Base-by-base conservation (phyloP, 441 rosid genomes). In the Euphorbia celastroides region DNA sequence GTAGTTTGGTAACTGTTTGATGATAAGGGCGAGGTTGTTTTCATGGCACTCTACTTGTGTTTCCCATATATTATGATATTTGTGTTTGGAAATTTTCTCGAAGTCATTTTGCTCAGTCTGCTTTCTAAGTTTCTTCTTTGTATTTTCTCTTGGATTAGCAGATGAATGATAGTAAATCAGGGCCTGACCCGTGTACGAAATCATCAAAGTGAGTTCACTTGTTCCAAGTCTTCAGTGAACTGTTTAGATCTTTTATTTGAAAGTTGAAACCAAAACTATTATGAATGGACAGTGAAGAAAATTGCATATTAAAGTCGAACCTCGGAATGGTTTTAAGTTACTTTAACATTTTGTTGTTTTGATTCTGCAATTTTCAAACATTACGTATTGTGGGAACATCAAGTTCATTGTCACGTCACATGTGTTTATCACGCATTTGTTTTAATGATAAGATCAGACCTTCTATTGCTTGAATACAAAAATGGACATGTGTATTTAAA, bases 131-230 rank as follows among this genome's bases (percentile, higher is more conserved):
- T 68, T 27, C 4, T 57, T 67, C 20, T 7, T 36, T 56, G 22
- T 2, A 0, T n/a, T 30, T 22, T 50, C 64, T 7, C 25, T 12
- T 62, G 44, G 19, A 9, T 34, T 34, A 1, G 73, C 83, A 90
- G 98, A 82, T 82, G 85, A 84, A 78, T 69, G 73, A 64, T 42
- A 70, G 72, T 70, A 77, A 75, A 67, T 51, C 74, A 17, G 65
- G 72, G 50, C 64, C 85, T 59, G 64, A 65, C 70, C 65, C 71
- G 62, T 6, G 64, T 64, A 58, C n/a, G 41, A 73, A 75, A 57
- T 66, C 73, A 55, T 66, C 86, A 60, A 65, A 60, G 96, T 92
- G 72, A 78, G 89, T 70, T 65, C 64, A 73, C n/a, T 13, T 65
- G 58, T 64, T 56, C 38, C 48, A 20, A 19, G 7, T 66, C 62